Percentiles rank a stretch among this genome's conserved stretches.
Conservation (phyloP, 2,329 filamentous ascomycete genomes). For the Aureobasidium sp. region DNA sequence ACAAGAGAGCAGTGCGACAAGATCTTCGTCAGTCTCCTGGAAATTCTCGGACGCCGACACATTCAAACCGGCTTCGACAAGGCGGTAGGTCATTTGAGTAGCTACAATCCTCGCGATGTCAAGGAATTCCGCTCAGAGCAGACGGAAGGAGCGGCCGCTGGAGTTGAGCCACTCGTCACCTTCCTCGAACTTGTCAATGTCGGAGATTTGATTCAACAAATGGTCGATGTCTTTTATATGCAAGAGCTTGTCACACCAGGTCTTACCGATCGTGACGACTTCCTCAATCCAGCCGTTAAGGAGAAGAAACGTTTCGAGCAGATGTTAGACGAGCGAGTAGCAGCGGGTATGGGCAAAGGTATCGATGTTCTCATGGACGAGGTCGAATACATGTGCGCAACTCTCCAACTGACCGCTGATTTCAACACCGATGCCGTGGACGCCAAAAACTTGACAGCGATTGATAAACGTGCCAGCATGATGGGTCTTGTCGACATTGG, state of each 20-base stretch:
- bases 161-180: conserved; percentile 83
- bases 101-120: conserved; percentile 82
- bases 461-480: conserved; percentile 20
- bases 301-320: conserved; percentile 99
- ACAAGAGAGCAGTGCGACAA: conserved; percentile 80
- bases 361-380: conserved; percentile 98
- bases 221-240: conserved; percentile 98
- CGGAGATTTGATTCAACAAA: conserved; percentile 93
- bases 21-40: conserved; percentile 78
- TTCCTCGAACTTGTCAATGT: conserved; percentile 98
- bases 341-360: conserved; percentile 90
- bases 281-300: conserved; percentile 80
- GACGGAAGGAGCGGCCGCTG: conserved; percentile 24
- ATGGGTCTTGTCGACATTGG: conserved; percentile 48
- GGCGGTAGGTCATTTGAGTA: conserved; percentile 80
- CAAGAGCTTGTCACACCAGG: conserved; percentile 80
- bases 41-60: conserved; percentile 76
- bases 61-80: conserved; percentile 91
- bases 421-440: conserved; percentile 54
- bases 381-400: conserved; percentile 89
- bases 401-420: conserved; percentile 75
- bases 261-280: conserved; percentile 87
- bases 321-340: conserved; percentile 94
- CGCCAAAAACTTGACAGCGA: conserved; percentile 9
- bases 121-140: conserved; percentile 41